These are phyloP conservation scores for Globisporangium emineosum DNA, from an alignment of 352 stramenopile species.

Conservation along the genomic window DNA sequence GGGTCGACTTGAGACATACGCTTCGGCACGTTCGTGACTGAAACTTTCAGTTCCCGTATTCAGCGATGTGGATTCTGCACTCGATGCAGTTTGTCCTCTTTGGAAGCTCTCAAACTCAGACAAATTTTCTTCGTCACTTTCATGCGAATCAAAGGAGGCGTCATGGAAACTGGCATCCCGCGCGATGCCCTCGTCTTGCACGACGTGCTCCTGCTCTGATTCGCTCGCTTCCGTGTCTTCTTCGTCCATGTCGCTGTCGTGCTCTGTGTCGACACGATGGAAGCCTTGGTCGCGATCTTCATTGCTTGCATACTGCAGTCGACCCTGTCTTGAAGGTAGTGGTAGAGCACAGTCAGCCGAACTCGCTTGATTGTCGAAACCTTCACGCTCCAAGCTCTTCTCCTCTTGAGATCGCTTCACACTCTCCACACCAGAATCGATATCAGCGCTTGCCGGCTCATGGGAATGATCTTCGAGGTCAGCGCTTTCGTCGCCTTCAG, in stretches of 20 bases:
- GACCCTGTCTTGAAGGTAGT: not conserved
- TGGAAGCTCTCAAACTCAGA: conserved; percentile 4
- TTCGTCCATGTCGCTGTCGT: not conserved
- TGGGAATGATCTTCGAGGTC: not conserved
- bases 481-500: not conserved
- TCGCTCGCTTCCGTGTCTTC: not conserved
- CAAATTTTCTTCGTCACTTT: conserved; percentile 7
- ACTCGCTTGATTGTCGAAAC: not conserved
- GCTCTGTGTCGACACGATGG: not conserved
- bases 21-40: not conserved
- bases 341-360: not conserved
- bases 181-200: not conserved
- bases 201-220: too few relatives aligned
- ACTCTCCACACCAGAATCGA: not conserved
- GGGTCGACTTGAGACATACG: too few relatives aligned
- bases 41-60: not conserved
- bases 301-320: not conserved
- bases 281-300: not conserved
- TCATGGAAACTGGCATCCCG: not conserved
- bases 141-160: not conserved
- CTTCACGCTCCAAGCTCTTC: not conserved
- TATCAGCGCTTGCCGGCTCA: not conserved
- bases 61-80: not conserved
- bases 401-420: not conserved
- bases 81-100: not conserved